These are phyloP conservation scores for Striga hermonthica DNA, from an alignment of 305 asterid species.

Conservation along the genomic window DNA sequence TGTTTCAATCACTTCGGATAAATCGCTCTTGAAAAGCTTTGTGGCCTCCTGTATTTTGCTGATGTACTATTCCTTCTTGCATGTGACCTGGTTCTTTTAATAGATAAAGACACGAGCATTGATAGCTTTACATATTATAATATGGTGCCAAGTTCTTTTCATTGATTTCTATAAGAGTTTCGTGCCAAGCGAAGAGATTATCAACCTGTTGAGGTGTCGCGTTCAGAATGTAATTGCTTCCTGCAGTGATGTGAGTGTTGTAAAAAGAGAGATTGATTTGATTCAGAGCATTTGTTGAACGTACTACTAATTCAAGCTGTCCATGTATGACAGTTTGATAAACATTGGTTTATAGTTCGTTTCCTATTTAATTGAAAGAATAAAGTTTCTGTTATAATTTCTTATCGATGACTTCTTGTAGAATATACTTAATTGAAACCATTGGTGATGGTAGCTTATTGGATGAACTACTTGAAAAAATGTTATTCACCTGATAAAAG, in stretches of 20 bases:
- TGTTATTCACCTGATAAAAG: too few relatives aligned
- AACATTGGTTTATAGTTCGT: not conserved
- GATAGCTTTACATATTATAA: conserved; percentile 6
- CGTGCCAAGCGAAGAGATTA: not conserved
- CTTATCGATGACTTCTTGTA: not conserved
- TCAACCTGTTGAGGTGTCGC: not conserved
- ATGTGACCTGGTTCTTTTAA: conserved; percentile 19
- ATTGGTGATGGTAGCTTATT: not conserved
- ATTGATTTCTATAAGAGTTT: conserved; percentile 1
- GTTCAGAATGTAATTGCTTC: not conserved
- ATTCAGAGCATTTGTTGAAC: conserved; percentile 5
- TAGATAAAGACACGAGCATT: not conserved
- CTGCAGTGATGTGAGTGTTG: not conserved
- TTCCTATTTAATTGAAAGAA: not conserved
- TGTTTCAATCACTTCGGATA: conserved; percentile 54
- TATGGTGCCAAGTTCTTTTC: not conserved
- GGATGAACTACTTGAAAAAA: not conserved
- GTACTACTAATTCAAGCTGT: not conserved
- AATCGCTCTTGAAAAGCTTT: conserved; percentile 40
- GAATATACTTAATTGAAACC: too few relatives aligned
- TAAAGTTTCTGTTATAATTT: not conserved
- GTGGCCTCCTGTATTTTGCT: not conserved
- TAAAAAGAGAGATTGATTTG: conserved; percentile 13
- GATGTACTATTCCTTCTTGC: conserved; percentile 22
- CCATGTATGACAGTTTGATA: not conserved